Conservation (phyloP, 805 yeast species). For the Lipomyces sp. region DNA sequence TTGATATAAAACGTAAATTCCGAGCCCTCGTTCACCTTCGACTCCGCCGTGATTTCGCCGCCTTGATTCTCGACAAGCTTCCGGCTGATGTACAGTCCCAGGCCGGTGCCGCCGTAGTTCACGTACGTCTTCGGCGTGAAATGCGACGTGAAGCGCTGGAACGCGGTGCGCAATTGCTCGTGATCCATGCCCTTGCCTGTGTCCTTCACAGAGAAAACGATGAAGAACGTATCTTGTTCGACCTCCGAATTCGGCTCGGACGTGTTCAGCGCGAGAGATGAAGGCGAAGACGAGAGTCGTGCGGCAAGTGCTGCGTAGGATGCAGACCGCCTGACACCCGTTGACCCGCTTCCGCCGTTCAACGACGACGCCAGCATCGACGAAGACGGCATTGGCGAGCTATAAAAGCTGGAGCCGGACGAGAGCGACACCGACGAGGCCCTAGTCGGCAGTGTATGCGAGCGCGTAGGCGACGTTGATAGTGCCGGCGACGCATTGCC, state of each 20-base stretch:
- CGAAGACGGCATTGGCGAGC: background rate
- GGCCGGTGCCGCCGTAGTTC: slow-evolving; percentile 93
- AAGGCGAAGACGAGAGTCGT: slow-evolving; percentile 5
- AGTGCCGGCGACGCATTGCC: background rate
- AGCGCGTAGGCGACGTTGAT: slow-evolving; percentile 9
- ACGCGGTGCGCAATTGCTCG: slow-evolving; percentile 74
- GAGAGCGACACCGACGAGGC: background rate
- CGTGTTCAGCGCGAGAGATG: slow-evolving; percentile 1
- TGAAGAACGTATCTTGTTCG: slow-evolving; percentile 15
- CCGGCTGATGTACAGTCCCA: slow-evolving; percentile 84
- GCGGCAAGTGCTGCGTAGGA: slow-evolving; percentile 19
- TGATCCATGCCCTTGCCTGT: slow-evolving; percentile 94
- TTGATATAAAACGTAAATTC: slow-evolving; percentile 75
- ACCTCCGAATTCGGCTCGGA: background rate
- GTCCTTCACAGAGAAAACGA: slow-evolving; percentile 68
- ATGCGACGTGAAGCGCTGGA: slow-evolving; percentile 96
- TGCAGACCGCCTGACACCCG: background rate
- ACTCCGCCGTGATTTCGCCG: slow-evolving; percentile 73
- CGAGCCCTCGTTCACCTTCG: slow-evolving; percentile 78
- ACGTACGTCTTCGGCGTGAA: slow-evolving; percentile 81
- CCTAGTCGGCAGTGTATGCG: background rate
- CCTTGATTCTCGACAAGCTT: slow-evolving; percentile 90
- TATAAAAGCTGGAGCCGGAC: too few species aligned
- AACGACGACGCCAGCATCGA: background rate
- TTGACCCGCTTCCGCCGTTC: background rate